Evolutionary conservation across 768 basidiomycete species (phyloP), one percentile per base, ranked within the genome.

Genomic region (Brasilioporus rufonigricans): DNA sequence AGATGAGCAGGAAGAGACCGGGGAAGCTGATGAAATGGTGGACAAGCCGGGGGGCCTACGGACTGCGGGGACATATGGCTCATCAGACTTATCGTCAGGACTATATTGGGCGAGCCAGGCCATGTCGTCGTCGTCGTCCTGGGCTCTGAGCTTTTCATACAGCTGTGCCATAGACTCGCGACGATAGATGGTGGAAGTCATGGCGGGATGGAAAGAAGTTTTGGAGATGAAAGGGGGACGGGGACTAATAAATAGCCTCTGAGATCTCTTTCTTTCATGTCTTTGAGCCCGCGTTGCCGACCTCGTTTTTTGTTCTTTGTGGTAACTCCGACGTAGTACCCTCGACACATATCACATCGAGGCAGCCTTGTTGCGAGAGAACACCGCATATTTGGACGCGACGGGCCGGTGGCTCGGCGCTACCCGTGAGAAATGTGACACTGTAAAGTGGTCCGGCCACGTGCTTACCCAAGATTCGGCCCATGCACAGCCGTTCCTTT

Each of bases 251-350:
- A 69, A 71, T 71, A 71, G 65, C 36, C 53, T 61, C 51, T 52
- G 57, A 52, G 47, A 64, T 69, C 60, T 60, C 59, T 71, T 72
- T 71, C 70, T 71, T 71, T 72, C 70, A 71, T 71, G 70, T 65
- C 67, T 72, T 65, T 69, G 63, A 61, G 52, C 67, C 69, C 64
- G 57, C 68, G 69, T 69, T 72, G 71, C 70, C 71, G 71, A 72
- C 67, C 69, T 69, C 71, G 71, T 72, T 71, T 66, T 72, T 72
- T 70, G 66, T 72, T 71, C 64, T 71, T 71, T 72, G 63, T 71
- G 63, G 59, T 70, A 71, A 71, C 71, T 71, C 69, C 69, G 69
- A 71, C 71, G 62, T 49, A 59, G 56, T 62, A 61, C 69, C 69
- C 69, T 72, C 62, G 71, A 65, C 52, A 60, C 14, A 44, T 56